Evolutionary conservation across 257 asterid genomes (phyloP), one percentile per base, ranked within the genome.

Genomic region (Solanum chilense): DNA sequence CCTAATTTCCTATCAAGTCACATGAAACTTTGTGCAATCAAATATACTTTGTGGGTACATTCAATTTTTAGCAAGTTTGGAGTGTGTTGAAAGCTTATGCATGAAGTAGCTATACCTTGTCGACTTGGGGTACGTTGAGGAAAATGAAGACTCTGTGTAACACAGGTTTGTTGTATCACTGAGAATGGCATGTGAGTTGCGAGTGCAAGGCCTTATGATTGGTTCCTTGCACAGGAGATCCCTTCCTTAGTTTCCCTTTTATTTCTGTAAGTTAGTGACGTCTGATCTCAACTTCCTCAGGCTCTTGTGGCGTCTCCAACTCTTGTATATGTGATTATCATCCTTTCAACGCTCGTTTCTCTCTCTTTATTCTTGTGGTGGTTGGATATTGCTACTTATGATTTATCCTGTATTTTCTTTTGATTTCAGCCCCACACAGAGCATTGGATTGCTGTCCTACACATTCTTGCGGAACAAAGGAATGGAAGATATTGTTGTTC

Each of bases 401-500:
- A 56, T 20, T 20, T 56, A 56, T 21, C 56, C 37, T 60, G 13
- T 69, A 9, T 47, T 87, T 90, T 89, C 49, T 87, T 86, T 85
- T 58, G 37, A 78, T 90, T 87, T 44, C 86, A 96, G 99, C 91
- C 90, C 98, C 49, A 93, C 95, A 3, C 97, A 95, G 83, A 96
- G 98, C 92, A 93, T 96, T 89, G 99, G 99, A 82, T 88, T 96
- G 91, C 93, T 96, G 77, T 96, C 99, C 84, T 96, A 92, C 88
- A 94, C 99, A 10, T 96, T 94, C 90, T 89, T 96, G 93, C 94
- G 90, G 90, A 88, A 92, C 91, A 96, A 98, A 9, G 94, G 96
- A 45, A 95, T 95, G 91, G 99, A 96, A 91, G 99, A 96, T 86
- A 95, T 95, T 23, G 90, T 96, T 85, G 99, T 96, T 89, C 99